phyloP scores from a whole-genome alignment of 768 basidiomycete genomes.

The Pholiota microspora region DNA sequence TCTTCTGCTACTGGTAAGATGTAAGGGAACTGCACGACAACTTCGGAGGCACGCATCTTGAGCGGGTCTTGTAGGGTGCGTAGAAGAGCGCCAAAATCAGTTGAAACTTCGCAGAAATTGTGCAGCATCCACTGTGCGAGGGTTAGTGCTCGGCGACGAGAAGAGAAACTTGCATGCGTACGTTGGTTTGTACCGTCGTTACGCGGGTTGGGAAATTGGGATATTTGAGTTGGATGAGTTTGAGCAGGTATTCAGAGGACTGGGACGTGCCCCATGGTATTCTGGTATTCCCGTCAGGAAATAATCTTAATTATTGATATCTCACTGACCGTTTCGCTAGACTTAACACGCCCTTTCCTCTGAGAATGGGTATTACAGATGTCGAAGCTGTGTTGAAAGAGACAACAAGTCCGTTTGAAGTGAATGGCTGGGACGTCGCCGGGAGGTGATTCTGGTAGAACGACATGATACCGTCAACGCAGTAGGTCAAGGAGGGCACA shows the following conservation, averaged over 20 bases:
- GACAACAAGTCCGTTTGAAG: conserved; percentile 77
- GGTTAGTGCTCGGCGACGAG: background rate
- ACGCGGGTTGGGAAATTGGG: conserved; percentile 89
- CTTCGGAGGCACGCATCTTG: conserved; percentile 60
- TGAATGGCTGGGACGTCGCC: conserved; percentile 34
- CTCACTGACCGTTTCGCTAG: conserved; percentile 74
- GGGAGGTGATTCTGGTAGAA: conserved; percentile 78
- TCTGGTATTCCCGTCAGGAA: conserved; percentile 34
- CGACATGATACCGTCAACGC: conserved; percentile 88
- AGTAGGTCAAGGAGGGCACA: conserved; percentile 83
- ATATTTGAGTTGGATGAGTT: conserved; percentile 94
- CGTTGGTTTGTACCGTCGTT: conserved; percentile 72
- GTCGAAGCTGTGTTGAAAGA: conserved; percentile 93
- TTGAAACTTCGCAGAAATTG: conserved; percentile 79
- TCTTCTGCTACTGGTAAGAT: conserved; percentile 62
- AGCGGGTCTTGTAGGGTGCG: conserved; percentile 64
- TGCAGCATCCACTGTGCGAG: conserved; percentile 81
- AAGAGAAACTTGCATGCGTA: conserved; percentile 26
- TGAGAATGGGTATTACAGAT: conserved; percentile 83
- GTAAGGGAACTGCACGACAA: conserved; percentile 89
- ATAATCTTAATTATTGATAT: background rate
- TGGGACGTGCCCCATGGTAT: conserved; percentile 95
- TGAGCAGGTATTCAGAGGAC: conserved; percentile 88
- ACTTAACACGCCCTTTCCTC: conserved; percentile 80
- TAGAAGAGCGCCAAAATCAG: conserved; percentile 73